Conservation (phyloP, 2,329 filamentous ascomycete genomes). For the Paecilomyces variotii region DNA sequence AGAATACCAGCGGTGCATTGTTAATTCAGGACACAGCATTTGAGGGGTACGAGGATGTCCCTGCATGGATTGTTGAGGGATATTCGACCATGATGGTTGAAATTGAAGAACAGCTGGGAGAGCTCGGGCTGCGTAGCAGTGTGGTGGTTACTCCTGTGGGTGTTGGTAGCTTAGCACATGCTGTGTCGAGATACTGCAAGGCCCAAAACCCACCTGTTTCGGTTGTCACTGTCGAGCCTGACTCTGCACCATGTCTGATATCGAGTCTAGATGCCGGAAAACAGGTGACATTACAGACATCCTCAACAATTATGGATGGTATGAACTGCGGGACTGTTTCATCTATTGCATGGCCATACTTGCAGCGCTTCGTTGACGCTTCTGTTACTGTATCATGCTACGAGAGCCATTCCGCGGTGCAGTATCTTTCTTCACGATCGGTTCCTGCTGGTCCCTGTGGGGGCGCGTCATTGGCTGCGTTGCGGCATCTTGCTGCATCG, state of each 20-base stretch:
- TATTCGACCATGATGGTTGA: constrained; percentile 67
- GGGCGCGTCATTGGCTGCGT: constrained; percentile 46
- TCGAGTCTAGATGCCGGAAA: constrained; percentile 42
- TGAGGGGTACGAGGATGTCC: constrained; percentile 53
- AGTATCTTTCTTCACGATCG: constrained; percentile 42
- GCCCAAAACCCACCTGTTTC: constrained; percentile 21
- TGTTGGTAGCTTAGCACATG: constrained; percentile 64
- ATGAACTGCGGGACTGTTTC: constrained; percentile 67
- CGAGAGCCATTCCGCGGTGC: constrained; percentile 53
- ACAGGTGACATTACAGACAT: constrained; percentile 45
- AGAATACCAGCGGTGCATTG: constrained; percentile 34
- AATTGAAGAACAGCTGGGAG: constrained; percentile 52
- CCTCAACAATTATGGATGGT: constrained; percentile 63
- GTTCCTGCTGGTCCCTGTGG: constrained; percentile 57
- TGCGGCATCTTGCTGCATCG: constrained; percentile 40
- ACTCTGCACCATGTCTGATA: constrained; percentile 50
- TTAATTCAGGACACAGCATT: constrained; percentile 64
- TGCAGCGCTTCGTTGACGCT: constrained; percentile 53
- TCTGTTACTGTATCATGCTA: constrained; percentile 50
- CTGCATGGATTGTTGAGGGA: constrained; percentile 68
- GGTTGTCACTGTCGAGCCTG: constrained; percentile 64
- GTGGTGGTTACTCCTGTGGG: constrained; percentile 60
- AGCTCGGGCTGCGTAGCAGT: constrained; percentile 32
- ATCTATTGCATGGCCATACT: constrained; percentile 53
- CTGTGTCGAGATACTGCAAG: constrained; percentile 60